These are phyloP conservation scores for Alternaria viburni DNA, from an alignment of 2,329 filamentous ascomycete species.

Conservation along the genomic window DNA sequence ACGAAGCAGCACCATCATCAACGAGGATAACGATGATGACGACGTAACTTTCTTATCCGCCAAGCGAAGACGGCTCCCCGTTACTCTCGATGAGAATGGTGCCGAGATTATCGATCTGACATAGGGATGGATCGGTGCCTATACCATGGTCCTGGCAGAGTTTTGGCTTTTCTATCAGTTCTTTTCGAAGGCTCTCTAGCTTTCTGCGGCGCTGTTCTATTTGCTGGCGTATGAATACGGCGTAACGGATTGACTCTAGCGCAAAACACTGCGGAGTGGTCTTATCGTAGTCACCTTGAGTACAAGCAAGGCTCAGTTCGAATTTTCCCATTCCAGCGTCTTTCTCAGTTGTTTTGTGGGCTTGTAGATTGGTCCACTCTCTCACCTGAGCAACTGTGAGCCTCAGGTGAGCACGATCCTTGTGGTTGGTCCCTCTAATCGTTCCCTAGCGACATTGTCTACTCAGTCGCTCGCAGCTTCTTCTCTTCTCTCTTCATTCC, in stretches of 20 bases:
- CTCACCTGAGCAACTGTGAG: not conserved
- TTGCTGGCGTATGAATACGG: not conserved
- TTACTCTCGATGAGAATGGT: slow-evolving; percentile 17
- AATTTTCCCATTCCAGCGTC: not conserved
- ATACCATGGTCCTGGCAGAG: not conserved
- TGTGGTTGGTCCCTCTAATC: not conserved
- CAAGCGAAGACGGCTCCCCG: slow-evolving; percentile 8
- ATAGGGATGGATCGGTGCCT: not conserved
- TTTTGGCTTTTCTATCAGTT: not conserved
- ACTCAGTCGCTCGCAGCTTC: not conserved
- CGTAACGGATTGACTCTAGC: not conserved
- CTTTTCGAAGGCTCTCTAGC: not conserved
- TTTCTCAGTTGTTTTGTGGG: not conserved
- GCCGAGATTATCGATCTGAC: slow-evolving; percentile 28
- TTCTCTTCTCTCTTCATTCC: not conserved
- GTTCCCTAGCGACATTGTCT: not conserved
- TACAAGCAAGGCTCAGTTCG: not conserved
- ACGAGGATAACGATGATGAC: not conserved
- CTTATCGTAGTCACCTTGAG: not conserved
- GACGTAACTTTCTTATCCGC: slow-evolving; percentile 15
- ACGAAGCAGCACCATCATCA: not conserved
- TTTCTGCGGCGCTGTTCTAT: not conserved
- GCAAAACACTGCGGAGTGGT: not conserved
- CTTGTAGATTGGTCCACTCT: not conserved
- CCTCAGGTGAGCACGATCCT: not conserved